A percentile compares a stretch with the other conserved stretches of the same genome.
Evolutionary conservation across 352 stramenopile species (phyloP).

Genomic region (Pythium phragmiticola): DNA sequence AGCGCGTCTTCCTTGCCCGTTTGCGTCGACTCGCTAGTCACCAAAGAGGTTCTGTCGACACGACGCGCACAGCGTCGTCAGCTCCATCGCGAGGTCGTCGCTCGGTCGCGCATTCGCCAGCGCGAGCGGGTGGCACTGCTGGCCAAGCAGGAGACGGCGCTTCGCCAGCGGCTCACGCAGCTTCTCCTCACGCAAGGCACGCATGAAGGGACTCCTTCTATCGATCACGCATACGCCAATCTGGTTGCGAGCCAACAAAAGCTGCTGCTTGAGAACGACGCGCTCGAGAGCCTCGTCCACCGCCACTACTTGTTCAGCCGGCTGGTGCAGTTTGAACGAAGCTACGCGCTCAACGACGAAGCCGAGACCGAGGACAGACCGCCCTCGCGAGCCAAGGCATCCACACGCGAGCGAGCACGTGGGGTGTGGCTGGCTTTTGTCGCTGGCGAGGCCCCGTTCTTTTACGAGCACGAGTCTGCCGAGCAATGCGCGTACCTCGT

Average conservation of each 20-base stretch:
- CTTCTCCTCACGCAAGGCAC: not conserved
- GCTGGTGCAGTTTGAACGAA: slow-evolving; percentile 11
- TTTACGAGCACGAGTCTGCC: not conserved
- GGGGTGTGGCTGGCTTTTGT: slow-evolving; percentile 1
- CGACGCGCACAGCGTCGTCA: not conserved
- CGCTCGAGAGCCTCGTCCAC: slow-evolving; percentile 4
- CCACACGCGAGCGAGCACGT: not conserved
- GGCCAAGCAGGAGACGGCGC: not conserved
- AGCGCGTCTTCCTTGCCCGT: not conserved
- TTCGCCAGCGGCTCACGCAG: slow-evolving; percentile 6
- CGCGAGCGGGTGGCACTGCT: slow-evolving; percentile 4
- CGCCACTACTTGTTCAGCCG: slow-evolving; percentile 11
- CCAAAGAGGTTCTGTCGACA: not conserved
- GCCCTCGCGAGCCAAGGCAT: no score
- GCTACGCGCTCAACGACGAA: not conserved
- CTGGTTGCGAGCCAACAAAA: slow-evolving; percentile 7
- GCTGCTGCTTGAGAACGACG: slow-evolving; percentile 6
- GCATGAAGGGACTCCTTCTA: not conserved
- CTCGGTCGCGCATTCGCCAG: slow-evolving; percentile 1
- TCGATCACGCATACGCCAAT: not conserved
- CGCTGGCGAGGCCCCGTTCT: not conserved
- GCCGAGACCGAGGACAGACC: not conserved
- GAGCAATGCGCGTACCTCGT: slow-evolving; percentile 6
- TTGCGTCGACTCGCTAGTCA: not conserved
- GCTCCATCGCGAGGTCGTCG: slow-evolving; percentile 12